Evolutionary conservation across 345 rosid genomes (phyloP).

Genomic region (Gossypium mustelinum): DNA sequence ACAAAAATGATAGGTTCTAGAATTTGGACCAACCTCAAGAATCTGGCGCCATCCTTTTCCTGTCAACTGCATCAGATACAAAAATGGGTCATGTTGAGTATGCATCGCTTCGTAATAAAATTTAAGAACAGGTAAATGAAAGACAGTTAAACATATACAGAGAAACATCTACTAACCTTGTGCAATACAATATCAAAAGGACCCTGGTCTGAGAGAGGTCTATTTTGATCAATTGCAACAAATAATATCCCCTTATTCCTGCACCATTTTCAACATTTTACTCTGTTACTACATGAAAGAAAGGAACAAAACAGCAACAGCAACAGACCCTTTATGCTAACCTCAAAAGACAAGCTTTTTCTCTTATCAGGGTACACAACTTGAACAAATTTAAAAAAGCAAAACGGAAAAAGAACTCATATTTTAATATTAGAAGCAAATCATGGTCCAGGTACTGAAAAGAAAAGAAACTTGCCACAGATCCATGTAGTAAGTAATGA

Average conservation of each 20-base stretch:
- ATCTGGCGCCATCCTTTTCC: conserved; percentile 77
- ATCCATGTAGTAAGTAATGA: background rate
- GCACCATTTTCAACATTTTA: conserved; percentile 2
- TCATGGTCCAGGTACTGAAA: background rate
- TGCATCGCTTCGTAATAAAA: background rate
- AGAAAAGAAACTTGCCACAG: background rate
- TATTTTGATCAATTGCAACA: conserved; percentile 67
- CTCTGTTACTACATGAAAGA: background rate
- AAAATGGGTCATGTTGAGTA: background rate
- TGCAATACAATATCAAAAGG: conserved; percentile 79
- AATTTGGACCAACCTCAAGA: conserved; percentile 58
- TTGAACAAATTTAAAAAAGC: background rate
- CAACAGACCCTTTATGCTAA: background rate
- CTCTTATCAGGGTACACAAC: background rate
- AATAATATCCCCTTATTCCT: conserved; percentile 58
- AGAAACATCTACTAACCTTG: conserved; percentile 39
- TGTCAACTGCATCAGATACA: conserved; percentile 37
- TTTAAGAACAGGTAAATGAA: background rate
- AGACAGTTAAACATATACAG: background rate
- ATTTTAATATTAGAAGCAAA: background rate
- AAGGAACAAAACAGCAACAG: background rate
- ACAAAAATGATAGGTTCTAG: background rate
- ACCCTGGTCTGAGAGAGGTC: conserved; percentile 76
- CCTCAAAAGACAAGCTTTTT: background rate
- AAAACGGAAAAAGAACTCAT: background rate